A percentile compares a stretch with the other conserved stretches of the same genome.
These are phyloP conservation scores for Komagataea norvegica DNA, from an alignment of 1,139 yeast genomes.

Conservation along the genomic window DNA sequence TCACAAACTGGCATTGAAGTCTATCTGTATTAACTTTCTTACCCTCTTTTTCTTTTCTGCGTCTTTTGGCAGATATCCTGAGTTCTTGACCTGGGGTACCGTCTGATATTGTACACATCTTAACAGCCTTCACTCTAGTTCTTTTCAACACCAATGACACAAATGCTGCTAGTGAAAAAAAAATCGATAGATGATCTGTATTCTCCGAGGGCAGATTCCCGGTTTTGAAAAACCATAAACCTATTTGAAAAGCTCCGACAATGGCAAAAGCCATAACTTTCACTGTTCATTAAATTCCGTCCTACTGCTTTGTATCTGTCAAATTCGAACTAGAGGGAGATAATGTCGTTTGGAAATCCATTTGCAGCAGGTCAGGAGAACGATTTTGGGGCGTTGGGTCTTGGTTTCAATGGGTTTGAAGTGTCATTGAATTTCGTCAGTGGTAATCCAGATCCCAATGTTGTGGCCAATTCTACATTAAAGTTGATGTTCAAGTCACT, in stretches of 20 bases:
- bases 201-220: no score
- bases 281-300: no score
- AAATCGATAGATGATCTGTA: no score
- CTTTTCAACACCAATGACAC: no score
- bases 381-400: constrained; percentile 22
- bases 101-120: no score
- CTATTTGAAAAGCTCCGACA: no score
- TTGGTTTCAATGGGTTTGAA: constrained; percentile 50
- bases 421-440: constrained; percentile 73
- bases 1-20: constrained; percentile 42
- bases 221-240: no score
- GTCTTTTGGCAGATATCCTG: constrained; percentile 19
- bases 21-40: constrained; percentile 17
- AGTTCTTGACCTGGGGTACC: constrained; percentile 9
- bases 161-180: no score
- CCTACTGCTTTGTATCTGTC: no score
- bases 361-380: constrained; percentile 15
- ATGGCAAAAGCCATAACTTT: no score
- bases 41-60: constrained; percentile 14
- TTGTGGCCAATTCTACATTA: constrained; percentile 54
- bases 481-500: constrained; percentile 68
- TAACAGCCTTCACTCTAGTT: no score
- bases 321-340: no score
- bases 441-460: constrained; percentile 67
- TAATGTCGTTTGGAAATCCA: constrained; percentile 22